Evolutionary conservation across 2,329 filamentous ascomycete species (phyloP), one percentile per base, ranked within the genome.

Genomic region (Ophiocordyceps camponoti-leonardi): DNA sequence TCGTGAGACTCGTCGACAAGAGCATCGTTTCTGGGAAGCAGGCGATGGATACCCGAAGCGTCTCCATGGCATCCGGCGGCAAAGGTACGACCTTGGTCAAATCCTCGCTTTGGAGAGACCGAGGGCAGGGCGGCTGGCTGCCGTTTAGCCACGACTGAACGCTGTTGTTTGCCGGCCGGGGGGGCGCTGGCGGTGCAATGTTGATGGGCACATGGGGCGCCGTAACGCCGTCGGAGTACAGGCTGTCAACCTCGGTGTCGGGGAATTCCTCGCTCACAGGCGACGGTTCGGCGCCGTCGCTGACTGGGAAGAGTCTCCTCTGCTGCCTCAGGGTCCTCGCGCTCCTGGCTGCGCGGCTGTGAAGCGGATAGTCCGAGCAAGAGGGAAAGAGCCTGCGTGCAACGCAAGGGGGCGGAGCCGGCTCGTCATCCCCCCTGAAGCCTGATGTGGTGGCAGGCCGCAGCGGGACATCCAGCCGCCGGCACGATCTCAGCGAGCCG

Each of bases 21-120:
- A 78, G 67, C 68, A 77, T 75, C 1, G 73, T 75, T 50, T 76
- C 73, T 0, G 74, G 74, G 49, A 79, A 79, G 51, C 71, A 75
- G 6, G 67, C 61, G 12, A 75, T 67, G 0, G 69, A 74, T 6
- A 75, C 65, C 26, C 69, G 62, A 4, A 78, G 60, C 0, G 67
- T 74, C 47, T 78, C 73, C 39, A 77, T 56, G 3, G 75, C 63
- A 23, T 75, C 66, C 1, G 69, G 66, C 0, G 73, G 71, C 0
- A 78, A 60, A 1, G 69, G 73, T 6, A 77, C 57, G 0, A 59
- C 58, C 43, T 57, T 61, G 4, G 63, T 60, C 11, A 62, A 44
- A 41, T 65, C 63, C 2, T 65, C 62, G n/a, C 51, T 50, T 4
- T 54, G 51, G 20, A 59, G 49, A 26, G 58, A 54, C 2, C 58